Percentiles rank a stretch among this genome's conserved stretches.
Evolutionary conservation across 2,329 filamentous ascomycete genomes (phyloP).

Genomic region (Xylaria hypoxylon): DNA sequence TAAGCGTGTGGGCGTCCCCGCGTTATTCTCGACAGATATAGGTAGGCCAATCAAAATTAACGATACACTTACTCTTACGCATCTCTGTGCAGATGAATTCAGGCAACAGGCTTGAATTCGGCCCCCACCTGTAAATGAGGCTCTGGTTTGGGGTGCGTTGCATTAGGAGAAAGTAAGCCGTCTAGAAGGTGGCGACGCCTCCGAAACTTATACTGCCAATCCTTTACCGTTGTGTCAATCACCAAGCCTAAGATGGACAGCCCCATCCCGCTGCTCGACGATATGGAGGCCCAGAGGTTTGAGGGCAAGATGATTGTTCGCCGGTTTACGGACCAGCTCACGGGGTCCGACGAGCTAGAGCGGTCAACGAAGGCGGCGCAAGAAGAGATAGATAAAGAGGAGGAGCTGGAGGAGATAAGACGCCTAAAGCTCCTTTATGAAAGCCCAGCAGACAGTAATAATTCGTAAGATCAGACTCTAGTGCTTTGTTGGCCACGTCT

Average conservation of each 20-base stretch:
- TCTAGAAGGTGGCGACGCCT: background rate
- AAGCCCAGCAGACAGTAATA: conserved; percentile 8
- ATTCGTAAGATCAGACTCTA: conserved; percentile 3
- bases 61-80: background rate
- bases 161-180: background rate
- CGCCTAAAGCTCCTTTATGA: conserved; percentile 28
- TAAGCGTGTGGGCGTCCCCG: background rate
- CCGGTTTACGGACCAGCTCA: conserved; percentile 33
- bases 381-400: conserved; percentile 31
- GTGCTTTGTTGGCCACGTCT: background rate
- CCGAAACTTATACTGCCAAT: background rate
- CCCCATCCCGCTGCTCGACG: background rate
- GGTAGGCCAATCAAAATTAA: background rate
- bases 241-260: conserved; percentile 1
- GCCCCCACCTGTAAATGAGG: background rate
- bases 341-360: conserved; percentile 32
- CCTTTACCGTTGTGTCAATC: background rate
- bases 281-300: conserved; percentile 9
- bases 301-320: conserved; percentile 30
- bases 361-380: conserved; percentile 32
- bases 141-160: background rate
- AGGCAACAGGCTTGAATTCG: background rate
- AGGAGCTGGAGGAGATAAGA: conserved; percentile 22
- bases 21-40: background rate
- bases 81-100: background rate